Base-by-base conservation (phyloP, 768 basidiomycete genomes). In the Macrolepiota albuminosa region DNA sequence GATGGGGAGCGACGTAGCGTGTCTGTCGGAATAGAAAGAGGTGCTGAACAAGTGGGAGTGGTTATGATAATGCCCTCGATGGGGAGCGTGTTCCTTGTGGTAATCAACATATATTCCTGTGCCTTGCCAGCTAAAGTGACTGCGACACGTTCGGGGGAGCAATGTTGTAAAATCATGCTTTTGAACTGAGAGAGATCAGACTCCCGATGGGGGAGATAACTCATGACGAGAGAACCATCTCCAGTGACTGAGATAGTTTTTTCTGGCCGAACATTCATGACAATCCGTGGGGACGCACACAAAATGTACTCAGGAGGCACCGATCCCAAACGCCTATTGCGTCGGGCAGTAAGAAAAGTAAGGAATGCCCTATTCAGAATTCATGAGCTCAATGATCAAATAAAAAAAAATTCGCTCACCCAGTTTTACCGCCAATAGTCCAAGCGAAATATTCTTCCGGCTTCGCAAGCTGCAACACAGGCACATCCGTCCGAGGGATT, bases 321-420 rank as follows among this genome's bases (percentile, higher is more conserved):
- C 21, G 67, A 60, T 33, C 68, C 52, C 3, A 64, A 58, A n/a
- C 53, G 54, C 21, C 52, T 47, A 16, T 60, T 56, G 13, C 50
- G 50, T 49, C 68, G 66, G 53, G 76, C 71, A 43, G 74, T 65
- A 40, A 79, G 61, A 57, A 78, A 61, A 37, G 75, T 53, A 45
- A 76, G 21, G 37, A 68, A 63, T 49, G 67, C 58, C 57, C 72
- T 61, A 31, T 66, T 33, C 18, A 63, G 60, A 5, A 68, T 69
- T 53, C 11, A 24, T 40, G 42, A 45, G 56, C 43, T 21, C 9
- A 8, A 54, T 24, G 43, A 40, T 57, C 26, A 14, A 26, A 45
- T 14, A 10, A 8, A 26, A 26, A 31, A 36, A 37, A 43, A 7
- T 48, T 2, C 49, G 57, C 66, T 55, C 46, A 72, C 71, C 69